Evolutionary conservation across 2,329 filamentous ascomycete genomes (phyloP), one percentile per base, ranked within the genome.

Genomic region (Ambrosiella cleistominuta): DNA sequence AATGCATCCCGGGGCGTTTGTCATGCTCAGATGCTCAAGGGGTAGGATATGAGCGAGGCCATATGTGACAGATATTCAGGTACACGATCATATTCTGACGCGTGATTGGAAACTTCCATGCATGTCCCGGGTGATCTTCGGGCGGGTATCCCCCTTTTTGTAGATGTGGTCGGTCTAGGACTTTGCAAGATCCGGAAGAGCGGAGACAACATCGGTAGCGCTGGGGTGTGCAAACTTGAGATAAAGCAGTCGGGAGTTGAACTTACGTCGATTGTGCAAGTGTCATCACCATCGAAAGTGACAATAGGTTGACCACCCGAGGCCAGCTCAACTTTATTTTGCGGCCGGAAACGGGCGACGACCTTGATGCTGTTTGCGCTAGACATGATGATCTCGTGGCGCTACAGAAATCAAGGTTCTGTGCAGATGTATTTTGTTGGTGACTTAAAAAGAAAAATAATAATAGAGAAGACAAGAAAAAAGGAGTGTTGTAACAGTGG

Each of bases 261-360:
- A 75, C 82, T 70, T 80, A 95, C 89, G 66, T 86, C 85, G 69
- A 97, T 75, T 59, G 74, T 78, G 74, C 90, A 95, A 68, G 90
- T 95, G 69, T 97, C 91, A 59, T 90, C 85, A 64, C 84, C 83
- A 69, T 87, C 82, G 70, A 98, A 97, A 54, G 78, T 75, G 63
- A 98, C 93, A 65, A 98, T 91, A 62, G 90, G 86, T 72, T 93
- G 84, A 70, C 91, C 91, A 70, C 89, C 89, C 67, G 85, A 90
- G 62, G 84, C 83, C 68, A 94, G 78, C 76, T 98, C 93, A 71
- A 93, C 73, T 74, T 88, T 88, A 77, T 98, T 98, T 74, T 96
- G 91, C 66, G 93, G 93, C 69, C 93, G 83, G 74, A 98, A 98
- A 68, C 93, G 88, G 76, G 91, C 91, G 70, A 98, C 90, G 70